Base-by-base conservation (phyloP, 108 stramenopile genomes). In the Cyclotella cryptica region DNA sequence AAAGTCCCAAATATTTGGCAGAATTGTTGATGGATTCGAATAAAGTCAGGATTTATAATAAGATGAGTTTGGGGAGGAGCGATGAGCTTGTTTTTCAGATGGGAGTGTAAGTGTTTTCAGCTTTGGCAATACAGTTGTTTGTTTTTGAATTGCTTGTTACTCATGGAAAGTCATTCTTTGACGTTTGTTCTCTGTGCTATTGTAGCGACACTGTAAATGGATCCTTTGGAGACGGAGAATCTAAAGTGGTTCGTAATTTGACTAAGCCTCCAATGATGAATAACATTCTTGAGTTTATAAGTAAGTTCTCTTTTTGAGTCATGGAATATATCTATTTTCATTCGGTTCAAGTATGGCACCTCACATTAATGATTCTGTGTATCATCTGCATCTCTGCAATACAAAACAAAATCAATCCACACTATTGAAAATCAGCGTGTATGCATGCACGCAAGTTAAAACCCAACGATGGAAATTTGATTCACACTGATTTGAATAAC, bases 241-340 rank as follows among this genome's bases (percentile, higher is more conserved):
- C 92, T 40, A 95, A 95, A 70, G 88, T 95, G 58, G 94, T 95
- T 8, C 74, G 87, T n/a, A 92, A 91, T 67, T 54, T 84, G 53
- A 92, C 87, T 12, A 81, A 90, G 72, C 91, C 91, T 39, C 95
- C 92, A 21, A 65, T 93, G 55, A 78, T 85, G 28, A 86, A 78
- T 22, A 88, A 87, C 27, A 65, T 72, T 12, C 64, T 95, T 71
- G 88, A 88, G 53, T 86, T 89, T 45, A 84, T 89, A 0, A 93
- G 75, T 75, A 42, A 75, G 75, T 58, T n/a, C 40, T 47, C n/a
- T 35, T 10, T 28, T 59, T 17, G n/a, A 15, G 4, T 8, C 24
- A 24, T 57, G 24, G 24, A n/a, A 57, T 21, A 17, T 54, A 4
- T 39, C 51, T 30, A 6, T 22, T 19, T 0, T 42, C 7, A 64